Percentiles rank a stretch among this genome's conserved stretches.
These are phyloP conservation scores for Austropuccinia psidii DNA, from an alignment of 1,284 basidiomycete genomes.

Conservation along the genomic window DNA sequence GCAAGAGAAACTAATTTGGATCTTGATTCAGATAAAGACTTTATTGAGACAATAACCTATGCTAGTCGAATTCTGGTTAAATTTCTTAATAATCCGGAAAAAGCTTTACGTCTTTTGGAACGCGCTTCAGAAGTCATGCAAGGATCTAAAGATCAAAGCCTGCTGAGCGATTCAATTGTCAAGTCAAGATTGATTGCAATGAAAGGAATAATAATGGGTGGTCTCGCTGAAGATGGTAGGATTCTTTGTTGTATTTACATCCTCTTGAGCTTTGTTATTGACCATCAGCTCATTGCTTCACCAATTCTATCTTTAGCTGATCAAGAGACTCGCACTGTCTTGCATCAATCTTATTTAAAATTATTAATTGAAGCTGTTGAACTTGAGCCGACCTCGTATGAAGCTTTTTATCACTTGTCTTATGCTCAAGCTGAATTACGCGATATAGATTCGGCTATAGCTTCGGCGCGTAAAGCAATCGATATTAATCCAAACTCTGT, in stretches of 20 bases:
- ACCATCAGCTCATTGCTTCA: no score
- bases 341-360: constrained; percentile 58
- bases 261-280: not conserved
- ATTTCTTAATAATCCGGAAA: constrained; percentile 46
- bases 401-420: constrained; percentile 68
- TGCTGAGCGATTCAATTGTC: constrained; percentile 26
- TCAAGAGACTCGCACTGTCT: constrained; percentile 56
- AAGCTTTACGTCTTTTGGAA: constrained; percentile 39
- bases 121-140: constrained; percentile 11
- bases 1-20: constrained; percentile 7
- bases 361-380: constrained; percentile 57
- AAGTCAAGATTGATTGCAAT: constrained; percentile 44
- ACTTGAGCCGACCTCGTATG: constrained; percentile 56
- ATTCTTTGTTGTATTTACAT: constrained; percentile 41
- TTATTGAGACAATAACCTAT: constrained; percentile 64
- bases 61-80: constrained; percentile 66
- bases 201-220: constrained; percentile 46
- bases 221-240: constrained; percentile 52
- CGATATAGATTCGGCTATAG: constrained; percentile 62
- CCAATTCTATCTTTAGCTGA: constrained; percentile 51
- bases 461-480: constrained; percentile 60
- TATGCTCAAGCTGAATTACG: constrained; percentile 65
- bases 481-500: constrained; percentile 66
- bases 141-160: constrained; percentile 3
- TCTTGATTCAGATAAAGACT: constrained; percentile 46